Evolutionary conservation across 2,329 filamentous ascomycete species (phyloP), one percentile per base, ranked within the genome.

Genomic region (Sclerotinia borealis): DNA sequence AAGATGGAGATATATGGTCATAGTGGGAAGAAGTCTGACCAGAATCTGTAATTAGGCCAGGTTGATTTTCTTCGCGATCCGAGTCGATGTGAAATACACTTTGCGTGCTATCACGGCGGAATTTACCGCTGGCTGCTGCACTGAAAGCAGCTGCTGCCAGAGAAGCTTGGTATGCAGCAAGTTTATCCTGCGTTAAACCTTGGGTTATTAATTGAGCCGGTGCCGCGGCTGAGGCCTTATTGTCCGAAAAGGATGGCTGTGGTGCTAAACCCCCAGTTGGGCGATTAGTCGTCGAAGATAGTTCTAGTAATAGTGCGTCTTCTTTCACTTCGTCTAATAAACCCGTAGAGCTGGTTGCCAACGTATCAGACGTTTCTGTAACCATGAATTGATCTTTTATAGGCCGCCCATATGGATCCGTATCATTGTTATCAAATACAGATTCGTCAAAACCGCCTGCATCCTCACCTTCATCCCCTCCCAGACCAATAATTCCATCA

Each of bases 161-260:
- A 1, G 92, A 92, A 59, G 89, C 89, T 72, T 96, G 92, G 71
- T 97, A 93, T 1, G 85, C 88, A 48, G 86, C 85, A 25, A 90
- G 77, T 63, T 83, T 86, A 41, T 81, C 79, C 70, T 84, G 80
- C 29, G 81, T 83, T 43, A 83, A 71, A 43, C 78, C 74, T 36
- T 71, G 70, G 29, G 74, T 67, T n/a, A 41, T 45, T 34, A 49
- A 31, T 29, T 48, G 63, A 37, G 29, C 29, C 19, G 22, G 31
- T 17, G 39, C 19, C 27, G 31, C 29, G 31, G 22, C 54, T 7
- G 43, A 63, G 29, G 61, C 55, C 54, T 43, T 59, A 8, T 47
- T 61, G 25, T 56, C 58, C n/a, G 31, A 56, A 7, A 72, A 56
- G 7, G 71, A 73, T 41, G 72, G 65, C 39, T 71, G 66, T 27